Evolutionary conservation across 202 grass and related monocot genomes (phyloP).

Genomic region (Cymbopogon flexuosus): DNA sequence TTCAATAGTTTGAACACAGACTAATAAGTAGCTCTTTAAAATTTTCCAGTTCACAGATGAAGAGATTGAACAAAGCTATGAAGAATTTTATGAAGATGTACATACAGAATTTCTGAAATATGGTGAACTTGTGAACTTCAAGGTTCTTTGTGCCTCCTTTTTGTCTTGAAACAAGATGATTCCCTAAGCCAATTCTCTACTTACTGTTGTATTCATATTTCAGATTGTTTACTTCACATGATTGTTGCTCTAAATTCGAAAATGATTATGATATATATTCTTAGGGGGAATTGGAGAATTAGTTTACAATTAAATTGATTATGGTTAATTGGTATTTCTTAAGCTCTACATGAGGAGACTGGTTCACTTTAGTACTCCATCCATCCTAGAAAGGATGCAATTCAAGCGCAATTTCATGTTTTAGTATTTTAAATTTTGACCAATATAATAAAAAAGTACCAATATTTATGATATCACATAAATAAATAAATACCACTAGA

Average conservation of each 20-base stretch:
- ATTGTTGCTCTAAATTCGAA: constrained; percentile 3
- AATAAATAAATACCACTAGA: too few relatives aligned
- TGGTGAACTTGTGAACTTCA: constrained; percentile 90
- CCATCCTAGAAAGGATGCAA: too few relatives aligned
- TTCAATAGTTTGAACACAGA: constrained; percentile 23
- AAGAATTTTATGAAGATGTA: constrained; percentile 99
- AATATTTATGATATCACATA: too few relatives aligned
- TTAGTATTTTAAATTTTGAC: too few relatives aligned
- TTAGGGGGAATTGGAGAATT: not conserved
- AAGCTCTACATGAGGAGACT: constrained; percentile 13
- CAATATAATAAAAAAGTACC: too few relatives aligned
- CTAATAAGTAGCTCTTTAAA: constrained; percentile 40
- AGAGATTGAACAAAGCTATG: constrained; percentile 80
- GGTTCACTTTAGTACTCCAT: not conserved
- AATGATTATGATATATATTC: not conserved
- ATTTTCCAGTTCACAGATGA: constrained; percentile 87
- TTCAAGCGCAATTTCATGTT: too few relatives aligned
- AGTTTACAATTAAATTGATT: not conserved
- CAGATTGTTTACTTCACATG: not conserved
- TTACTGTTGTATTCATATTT: not conserved
- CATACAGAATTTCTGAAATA: constrained; percentile 95
- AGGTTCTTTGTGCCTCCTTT: constrained; percentile 49
- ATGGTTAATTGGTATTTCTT: not conserved
- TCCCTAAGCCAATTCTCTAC: not conserved
- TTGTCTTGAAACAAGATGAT: not conserved